Base-by-base conservation (phyloP, 1,139 yeast species). In the Nakaseomyces bracarensis region DNA sequence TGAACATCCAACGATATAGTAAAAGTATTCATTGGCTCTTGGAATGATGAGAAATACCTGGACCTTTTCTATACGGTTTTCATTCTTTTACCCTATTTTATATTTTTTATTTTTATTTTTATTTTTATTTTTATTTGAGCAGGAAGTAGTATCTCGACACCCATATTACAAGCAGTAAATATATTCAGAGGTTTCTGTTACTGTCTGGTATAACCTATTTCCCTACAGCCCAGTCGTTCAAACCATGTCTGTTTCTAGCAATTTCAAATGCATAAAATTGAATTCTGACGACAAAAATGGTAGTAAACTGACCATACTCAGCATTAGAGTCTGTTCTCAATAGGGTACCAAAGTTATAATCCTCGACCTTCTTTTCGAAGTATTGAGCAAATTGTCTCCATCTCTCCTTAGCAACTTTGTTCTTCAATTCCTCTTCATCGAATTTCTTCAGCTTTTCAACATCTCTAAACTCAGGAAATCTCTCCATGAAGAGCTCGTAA, bases 191-290 rank as follows among this genome's bases (percentile, higher is more conserved):
- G n/a, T 10, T 9, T 6, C 28, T 25, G 10, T 13, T 25, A 6
- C n/a, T 25, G 28, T 25, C 28, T 25, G n/a, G 18, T 9, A 27
- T 2, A 27, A 25, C n/a, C 13, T 30, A 30, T 30, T 30, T 50
- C 21, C 54, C 58, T 33, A 46, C 59, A 42, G 79, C 73, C 99
- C 99, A 91, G 67, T 91, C 96, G 66, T 91, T 93, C 60, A 85
- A 74, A 31, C 95, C 95, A 52, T 74, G 74, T 65, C 79, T 82
- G 68, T 93, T 93, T 74, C 99, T 82, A 49, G 86, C 87, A 51
- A 91, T 83, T 68, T 91, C 99, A 58, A 87, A 74, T 43, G 96
- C 96, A 56, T 89, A 84, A 61, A 93, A 91, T 68, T 91, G 96
- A 60, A 87, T 77, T 69, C 96, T 77, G 45, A 89, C 93, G 20